These are phyloP conservation scores for Neurospora tetraspora DNA, from an alignment of 495 filamentous ascomycete genomes.

Conservation along the genomic window DNA sequence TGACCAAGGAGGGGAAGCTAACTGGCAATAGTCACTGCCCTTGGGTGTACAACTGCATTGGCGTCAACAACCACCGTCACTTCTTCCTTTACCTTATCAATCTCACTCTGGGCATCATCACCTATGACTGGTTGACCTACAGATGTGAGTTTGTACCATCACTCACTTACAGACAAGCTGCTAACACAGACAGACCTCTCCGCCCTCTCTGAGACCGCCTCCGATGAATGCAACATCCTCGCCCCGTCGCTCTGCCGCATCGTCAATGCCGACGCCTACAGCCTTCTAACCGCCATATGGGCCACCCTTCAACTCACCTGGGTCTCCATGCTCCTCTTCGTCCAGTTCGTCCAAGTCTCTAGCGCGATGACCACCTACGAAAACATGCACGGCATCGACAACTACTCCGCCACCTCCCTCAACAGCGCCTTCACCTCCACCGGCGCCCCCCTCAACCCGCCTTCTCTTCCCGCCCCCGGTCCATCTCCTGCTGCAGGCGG, in stretches of 20 bases:
- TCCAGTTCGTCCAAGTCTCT: slow-evolving; percentile 84
- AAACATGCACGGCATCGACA: slow-evolving; percentile 70
- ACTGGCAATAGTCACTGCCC: slow-evolving; percentile 78
- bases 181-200: slow-evolving; percentile 21
- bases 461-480: slow-evolving; percentile 28
- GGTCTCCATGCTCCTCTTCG: slow-evolving; percentile 90
- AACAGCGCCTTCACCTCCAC: slow-evolving; percentile 71
- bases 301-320: slow-evolving; percentile 73
- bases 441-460: slow-evolving; percentile 54
- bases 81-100: slow-evolving; percentile 82
- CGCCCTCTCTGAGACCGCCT: slow-evolving; percentile 16
- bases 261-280: slow-evolving; percentile 73
- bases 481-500: slow-evolving; percentile 21
- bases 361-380: slow-evolving; percentile 92
- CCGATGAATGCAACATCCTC: slow-evolving; percentile 62
- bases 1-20: background rate
- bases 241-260: slow-evolving; percentile 60
- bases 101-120: slow-evolving; percentile 62
- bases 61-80: slow-evolving; percentile 87
- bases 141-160: slow-evolving; percentile 23
- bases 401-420: slow-evolving; percentile 50
- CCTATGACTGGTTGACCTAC: slow-evolving; percentile 43
- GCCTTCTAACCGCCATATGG: slow-evolving; percentile 69
- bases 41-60: slow-evolving; percentile 95
- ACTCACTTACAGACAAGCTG: background rate